phyloP scores from a whole-genome alignment of 2,329 filamentous ascomycete genomes.

The Teratosphaeria zuluensis region DNA sequence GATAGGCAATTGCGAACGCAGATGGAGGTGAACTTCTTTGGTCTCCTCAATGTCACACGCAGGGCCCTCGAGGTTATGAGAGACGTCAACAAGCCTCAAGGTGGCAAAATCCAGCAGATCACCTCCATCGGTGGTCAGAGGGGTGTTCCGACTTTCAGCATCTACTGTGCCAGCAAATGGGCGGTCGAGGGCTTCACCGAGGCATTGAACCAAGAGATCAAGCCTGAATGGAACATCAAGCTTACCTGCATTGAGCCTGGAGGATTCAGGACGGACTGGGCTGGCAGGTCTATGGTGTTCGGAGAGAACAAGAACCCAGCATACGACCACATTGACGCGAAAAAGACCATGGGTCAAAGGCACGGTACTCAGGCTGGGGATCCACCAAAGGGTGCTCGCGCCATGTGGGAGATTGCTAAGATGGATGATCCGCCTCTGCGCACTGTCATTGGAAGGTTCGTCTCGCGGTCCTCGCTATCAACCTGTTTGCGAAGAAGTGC shows the following conservation, averaged over 20 bases:
- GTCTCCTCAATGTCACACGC: slow-evolving; percentile 45
- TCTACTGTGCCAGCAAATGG: slow-evolving; percentile 36
- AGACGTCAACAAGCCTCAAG: slow-evolving; percentile 31
- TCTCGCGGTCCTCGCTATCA: not conserved
- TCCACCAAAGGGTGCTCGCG: slow-evolving; percentile 36
- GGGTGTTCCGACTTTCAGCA: slow-evolving; percentile 32
- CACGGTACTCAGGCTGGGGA: slow-evolving; percentile 42
- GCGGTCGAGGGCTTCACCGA: slow-evolving; percentile 42
- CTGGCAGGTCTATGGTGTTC: slow-evolving; percentile 38
- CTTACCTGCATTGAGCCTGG: slow-evolving; percentile 38
- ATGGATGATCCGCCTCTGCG: slow-evolving; percentile 45
- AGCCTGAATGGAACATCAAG: slow-evolving; percentile 39
- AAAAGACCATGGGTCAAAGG: slow-evolving; percentile 30
- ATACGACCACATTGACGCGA: slow-evolving; percentile 41
- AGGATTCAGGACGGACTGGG: slow-evolving; percentile 38
- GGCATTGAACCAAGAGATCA: slow-evolving; percentile 31
- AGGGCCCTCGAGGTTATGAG: slow-evolving; percentile 36
- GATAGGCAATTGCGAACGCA: slow-evolving; percentile 42
- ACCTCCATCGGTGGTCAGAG: slow-evolving; percentile 44
- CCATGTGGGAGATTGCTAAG: slow-evolving; percentile 46
- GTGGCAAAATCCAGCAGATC: slow-evolving; percentile 47
- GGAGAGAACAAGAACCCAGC: slow-evolving; percentile 34
- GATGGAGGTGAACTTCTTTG: slow-evolving; percentile 53
- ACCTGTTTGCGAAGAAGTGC: slow-evolving; percentile 22
- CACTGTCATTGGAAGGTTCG: slow-evolving; percentile 30